Percentiles rank a stretch among this genome's conserved stretches.
Evolutionary conservation across 2,329 filamentous ascomycete genomes (phyloP).

Genomic region (Ceratocystis albifundus): DNA sequence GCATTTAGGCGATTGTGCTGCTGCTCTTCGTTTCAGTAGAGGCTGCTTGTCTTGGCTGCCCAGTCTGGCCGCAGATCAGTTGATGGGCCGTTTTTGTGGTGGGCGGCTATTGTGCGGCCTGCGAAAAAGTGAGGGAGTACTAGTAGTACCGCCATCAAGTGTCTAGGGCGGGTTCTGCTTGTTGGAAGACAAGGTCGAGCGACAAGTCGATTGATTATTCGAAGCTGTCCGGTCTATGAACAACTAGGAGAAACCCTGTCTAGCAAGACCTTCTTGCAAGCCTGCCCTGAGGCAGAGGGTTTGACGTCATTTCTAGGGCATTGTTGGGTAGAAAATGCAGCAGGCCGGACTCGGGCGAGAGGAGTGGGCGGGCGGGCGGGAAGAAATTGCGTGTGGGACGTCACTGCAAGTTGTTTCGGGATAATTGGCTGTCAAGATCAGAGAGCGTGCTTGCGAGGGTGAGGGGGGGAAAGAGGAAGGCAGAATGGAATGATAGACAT

Average conservation of each 20-base stretch:
- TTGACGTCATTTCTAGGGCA: not conserved
- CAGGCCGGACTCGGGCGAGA: not conserved
- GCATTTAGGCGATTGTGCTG: not conserved
- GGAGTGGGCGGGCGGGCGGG: not conserved
- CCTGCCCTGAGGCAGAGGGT: not conserved
- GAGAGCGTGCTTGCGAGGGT: not conserved
- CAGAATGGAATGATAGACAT: not conserved
- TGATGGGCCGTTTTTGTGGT: too few species aligned
- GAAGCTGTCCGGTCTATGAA: not conserved
- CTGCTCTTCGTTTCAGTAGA: not conserved
- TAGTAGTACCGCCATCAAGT: too few species aligned
- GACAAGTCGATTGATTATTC: not conserved
- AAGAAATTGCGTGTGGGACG: not conserved
- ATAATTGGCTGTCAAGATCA: not conserved
- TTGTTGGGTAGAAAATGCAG: not conserved
- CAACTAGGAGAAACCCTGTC: not conserved
- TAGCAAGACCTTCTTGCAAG: not conserved
- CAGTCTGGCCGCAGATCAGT: too few species aligned
- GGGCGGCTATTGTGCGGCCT: too few species aligned
- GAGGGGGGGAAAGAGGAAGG: not conserved
- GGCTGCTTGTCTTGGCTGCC: not conserved
- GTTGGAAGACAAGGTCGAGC: not conserved
- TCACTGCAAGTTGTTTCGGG: not conserved
- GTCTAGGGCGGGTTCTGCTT: not conserved
- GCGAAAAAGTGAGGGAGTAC: too few species aligned